phyloP scores from a whole-genome alignment of 495 filamentous ascomycete genomes.

The Amniculicola lignicola region DNA sequence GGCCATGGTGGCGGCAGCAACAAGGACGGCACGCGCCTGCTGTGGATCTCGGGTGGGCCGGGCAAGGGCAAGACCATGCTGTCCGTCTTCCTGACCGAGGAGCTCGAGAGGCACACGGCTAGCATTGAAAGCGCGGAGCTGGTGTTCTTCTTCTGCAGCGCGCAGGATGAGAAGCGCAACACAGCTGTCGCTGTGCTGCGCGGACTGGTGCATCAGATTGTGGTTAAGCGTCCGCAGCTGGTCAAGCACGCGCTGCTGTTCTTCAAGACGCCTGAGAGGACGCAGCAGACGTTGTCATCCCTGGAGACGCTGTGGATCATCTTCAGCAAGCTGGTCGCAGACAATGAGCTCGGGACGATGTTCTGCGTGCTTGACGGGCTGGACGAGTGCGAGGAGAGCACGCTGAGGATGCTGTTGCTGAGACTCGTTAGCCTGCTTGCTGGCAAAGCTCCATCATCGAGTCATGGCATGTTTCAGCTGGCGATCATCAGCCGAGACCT shows the following conservation, averaged over 20 bases:
- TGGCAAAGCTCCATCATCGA: neutral
- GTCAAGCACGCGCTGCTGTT: constrained; percentile 6
- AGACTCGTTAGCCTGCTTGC: constrained; percentile 24
- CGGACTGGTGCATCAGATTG: constrained; percentile 43
- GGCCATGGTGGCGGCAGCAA: too few relatives aligned
- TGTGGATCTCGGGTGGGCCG: constrained; percentile 50
- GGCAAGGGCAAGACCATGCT: constrained; percentile 54
- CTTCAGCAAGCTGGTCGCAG: neutral
- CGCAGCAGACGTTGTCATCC: neutral
- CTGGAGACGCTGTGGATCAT: neutral
- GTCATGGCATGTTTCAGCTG: neutral
- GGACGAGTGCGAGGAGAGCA: constrained; percentile 49
- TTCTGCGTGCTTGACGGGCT: constrained; percentile 48
- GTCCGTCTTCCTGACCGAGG: constrained; percentile 47
- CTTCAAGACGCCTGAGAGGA: neutral
- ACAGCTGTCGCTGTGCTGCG: constrained; percentile 44
- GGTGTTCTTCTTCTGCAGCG: constrained; percentile 47
- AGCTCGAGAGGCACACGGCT: constrained; percentile 41
- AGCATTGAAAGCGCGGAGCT: neutral
- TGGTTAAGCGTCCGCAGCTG: constrained; percentile 33
- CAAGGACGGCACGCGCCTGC: constrained; percentile 32
- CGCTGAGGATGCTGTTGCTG: constrained; percentile 39
- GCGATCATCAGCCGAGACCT: neutral
- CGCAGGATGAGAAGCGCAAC: constrained; percentile 48
- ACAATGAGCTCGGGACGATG: constrained; percentile 30